Evolutionary conservation across 108 stramenopile genomes (phyloP), one percentile per base, ranked within the genome.

Genomic region (Aurantiochytrium sp.): DNA sequence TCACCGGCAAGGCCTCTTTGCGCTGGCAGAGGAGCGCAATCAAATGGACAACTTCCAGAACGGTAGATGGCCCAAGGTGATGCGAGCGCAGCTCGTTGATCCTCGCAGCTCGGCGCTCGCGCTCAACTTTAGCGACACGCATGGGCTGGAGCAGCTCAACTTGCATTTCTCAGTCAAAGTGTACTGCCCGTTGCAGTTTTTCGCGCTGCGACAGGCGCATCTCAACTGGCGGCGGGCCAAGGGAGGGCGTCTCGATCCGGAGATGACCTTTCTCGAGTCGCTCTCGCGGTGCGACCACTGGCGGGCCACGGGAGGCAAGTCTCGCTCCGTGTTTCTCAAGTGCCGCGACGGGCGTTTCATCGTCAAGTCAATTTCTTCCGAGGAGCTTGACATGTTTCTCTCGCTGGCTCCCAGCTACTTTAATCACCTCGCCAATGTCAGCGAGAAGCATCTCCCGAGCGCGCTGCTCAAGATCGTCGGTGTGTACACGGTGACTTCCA

Each of bases 331-430:
- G 19, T 83, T 83, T 21, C 25, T 83, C 23, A 83, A 83, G 73
- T 25, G 47, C 49, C 44, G 49, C 6, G 73, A 83, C 25, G 73
- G 73, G 6, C 73, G 49, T 8, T 83, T 51, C 21, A 51, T 83
- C 25, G 73, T 21, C 73, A 83, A 83, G 25, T 83, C 73, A 10
- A 83, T 83, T 10, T 51, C 73, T 5, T 83, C 73, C 21, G 49
- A 51, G 73, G 73, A 83, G 73, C 73, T 83, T 8, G 73, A 83
- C 73, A 83, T 83, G 73, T 83, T 83, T 21, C 73, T 83, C 23
- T 45, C 73, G 5, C 18, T 83, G 2, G 73, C 73, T 5, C 49
- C 1, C 5, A 51, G 73, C n/a, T 83, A 83, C 73, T 83, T 83
- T 83, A 14, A 23, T 19, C 73, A 83, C 44, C 49, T 83, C 23